Evolutionary conservation across 441 rosid genomes (phyloP), one percentile per base, ranked within the genome.

Genomic region (Cnidoscolus chayamansa): DNA sequence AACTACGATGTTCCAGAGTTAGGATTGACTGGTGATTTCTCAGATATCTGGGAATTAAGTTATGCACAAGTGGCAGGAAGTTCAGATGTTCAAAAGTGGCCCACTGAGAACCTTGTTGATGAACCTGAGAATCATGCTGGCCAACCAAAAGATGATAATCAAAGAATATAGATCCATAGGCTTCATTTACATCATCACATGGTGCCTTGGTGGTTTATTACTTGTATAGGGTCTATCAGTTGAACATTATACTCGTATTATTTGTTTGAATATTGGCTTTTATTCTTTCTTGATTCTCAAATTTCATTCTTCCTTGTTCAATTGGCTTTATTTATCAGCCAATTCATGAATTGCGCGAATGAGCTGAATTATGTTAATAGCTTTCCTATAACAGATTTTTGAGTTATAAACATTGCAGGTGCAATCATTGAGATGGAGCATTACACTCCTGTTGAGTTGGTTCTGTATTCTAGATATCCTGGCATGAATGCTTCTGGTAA

Each of bases 41-140:
- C 93, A 47, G 96, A 87, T 84, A 68, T 85, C 1, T 91, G 97
- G 97, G 89, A 85, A 80, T 60, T 86, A 51, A 78, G 81, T 58
- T 77, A 78, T 10, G 71, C 77, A 50, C 91, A 84, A 45, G 88
- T 80, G 61, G 84, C 79, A 73, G 90, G 79, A 79, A 72, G 74
- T 68, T 81, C 83, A 71, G 86, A 81, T 74, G 58, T 47, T 66
- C 83, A 81, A 70, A 76, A 63, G 63, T 82, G 88, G 94, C 82
- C 77, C 15, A 76, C 77, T 61, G 88, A 82, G 47, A 67, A 68
- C 49, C 66, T 67, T 55, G 20, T 49, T 32, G 76, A 79, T 47
- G 82, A 79, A 71, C 78, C 49, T 49, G 63, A 75, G 53, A 43
- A 54, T 79, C 71, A 63, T 43, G 66, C 81, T 73, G 82, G 77